phyloP scores from a whole-genome alignment of 208 protist genomes.

The Tetramitus jugosus region DNA sequence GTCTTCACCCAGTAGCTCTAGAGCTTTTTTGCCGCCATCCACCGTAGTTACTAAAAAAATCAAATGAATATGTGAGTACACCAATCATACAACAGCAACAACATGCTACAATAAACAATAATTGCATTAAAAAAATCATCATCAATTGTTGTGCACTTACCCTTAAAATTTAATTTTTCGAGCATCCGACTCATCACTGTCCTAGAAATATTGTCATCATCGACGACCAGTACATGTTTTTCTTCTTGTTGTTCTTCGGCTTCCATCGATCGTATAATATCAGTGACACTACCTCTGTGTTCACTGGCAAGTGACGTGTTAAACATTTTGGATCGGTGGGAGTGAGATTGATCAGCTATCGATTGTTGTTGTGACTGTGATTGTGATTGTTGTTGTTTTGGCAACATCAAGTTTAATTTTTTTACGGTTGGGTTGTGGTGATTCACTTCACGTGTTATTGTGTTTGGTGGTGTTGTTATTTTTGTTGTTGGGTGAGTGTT shows the following conservation, averaged over 20 bases:
- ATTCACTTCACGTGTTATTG: too few relatives aligned
- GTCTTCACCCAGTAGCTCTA: neutral
- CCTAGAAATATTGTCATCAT: neutral
- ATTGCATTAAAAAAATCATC: neutral
- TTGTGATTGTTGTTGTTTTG: too few relatives aligned
- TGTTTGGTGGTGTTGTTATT: too few relatives aligned
- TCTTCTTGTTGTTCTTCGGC: neutral
- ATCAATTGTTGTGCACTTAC: too few relatives aligned
- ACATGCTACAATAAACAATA: neutral
- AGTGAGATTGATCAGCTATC: too few relatives aligned
- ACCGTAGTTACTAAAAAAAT: neutral
- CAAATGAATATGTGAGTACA: neutral
- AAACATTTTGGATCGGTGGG: too few relatives aligned
- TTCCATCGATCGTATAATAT: neutral
- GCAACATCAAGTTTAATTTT: too few relatives aligned
- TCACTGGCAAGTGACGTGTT: too few relatives aligned
- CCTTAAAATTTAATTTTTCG: neutral
- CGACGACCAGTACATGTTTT: neutral
- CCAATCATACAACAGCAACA: neutral
- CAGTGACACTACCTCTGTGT: neutral
- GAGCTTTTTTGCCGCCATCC: conserved; percentile 12
- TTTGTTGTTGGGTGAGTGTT: too few relatives aligned
- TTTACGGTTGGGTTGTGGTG: too few relatives aligned
- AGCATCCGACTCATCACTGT: neutral
- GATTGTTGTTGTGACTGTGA: too few relatives aligned